Evolutionary conservation across 176 grass and related monocot genomes (phyloP).

Genomic region (Urochloa ruziziensis): DNA sequence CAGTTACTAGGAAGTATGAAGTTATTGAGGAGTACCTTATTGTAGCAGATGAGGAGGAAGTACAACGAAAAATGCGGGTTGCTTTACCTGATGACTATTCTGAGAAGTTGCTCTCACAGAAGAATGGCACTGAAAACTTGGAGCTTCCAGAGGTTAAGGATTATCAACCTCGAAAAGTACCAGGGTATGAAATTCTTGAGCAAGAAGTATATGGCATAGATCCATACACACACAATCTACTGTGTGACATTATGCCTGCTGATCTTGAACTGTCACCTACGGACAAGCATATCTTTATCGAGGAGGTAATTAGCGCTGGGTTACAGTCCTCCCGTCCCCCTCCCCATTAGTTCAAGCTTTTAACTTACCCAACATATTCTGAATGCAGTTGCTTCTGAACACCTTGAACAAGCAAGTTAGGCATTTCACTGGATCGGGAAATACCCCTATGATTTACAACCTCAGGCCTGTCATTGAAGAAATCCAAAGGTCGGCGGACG

Average conservation of each 20-base stretch:
- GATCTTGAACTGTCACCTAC: conserved; percentile 58
- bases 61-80: conserved; percentile 84
- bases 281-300: conserved; percentile 88
- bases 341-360: conserved; percentile 8
- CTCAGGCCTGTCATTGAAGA: conserved; percentile 88
- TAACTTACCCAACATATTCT: conserved; percentile 17
- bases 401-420: conserved; percentile 94
- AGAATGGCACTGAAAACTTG: conserved; percentile 81
- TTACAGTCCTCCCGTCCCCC: background rate
- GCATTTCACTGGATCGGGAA: conserved; percentile 82
- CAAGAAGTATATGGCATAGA: conserved; percentile 99
- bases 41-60: conserved; percentile 91
- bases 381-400: conserved; percentile 72
- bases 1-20: conserved; percentile 97
- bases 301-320: conserved; percentile 67
- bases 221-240: conserved; percentile 97
- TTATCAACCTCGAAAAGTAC: conserved; percentile 86
- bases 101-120: conserved; percentile 89
- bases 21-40: conserved; percentile 93
- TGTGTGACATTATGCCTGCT: conserved; percentile 86
- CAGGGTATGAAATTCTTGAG: conserved; percentile 83
- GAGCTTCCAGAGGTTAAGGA: conserved; percentile 99
- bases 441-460: conserved; percentile 91
- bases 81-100: conserved; percentile 92
- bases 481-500: conserved; percentile 71